These are phyloP conservation scores for Hordeum marinum DNA, from an alignment of 176 grass and related monocot genomes.

Conservation along the genomic window DNA sequence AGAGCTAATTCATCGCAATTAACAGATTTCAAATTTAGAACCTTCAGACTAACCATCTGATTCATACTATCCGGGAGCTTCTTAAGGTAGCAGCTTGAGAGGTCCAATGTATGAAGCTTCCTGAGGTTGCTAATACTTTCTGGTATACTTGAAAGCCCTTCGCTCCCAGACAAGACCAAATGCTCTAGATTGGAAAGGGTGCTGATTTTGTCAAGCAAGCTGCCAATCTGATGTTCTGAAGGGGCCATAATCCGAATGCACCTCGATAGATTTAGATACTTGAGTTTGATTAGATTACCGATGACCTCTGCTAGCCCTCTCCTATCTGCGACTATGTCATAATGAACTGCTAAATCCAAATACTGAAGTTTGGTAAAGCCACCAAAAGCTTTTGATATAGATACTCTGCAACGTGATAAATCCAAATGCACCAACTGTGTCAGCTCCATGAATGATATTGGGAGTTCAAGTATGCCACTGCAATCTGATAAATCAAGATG, in stretches of 20 bases:
- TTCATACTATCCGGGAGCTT: not conserved
- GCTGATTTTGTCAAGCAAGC: not conserved
- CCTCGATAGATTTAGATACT: not conserved
- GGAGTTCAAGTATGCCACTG: fast-evolving
- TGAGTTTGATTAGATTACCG: not conserved
- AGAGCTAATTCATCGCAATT: not conserved
- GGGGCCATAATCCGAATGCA: not conserved
- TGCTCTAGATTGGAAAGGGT: not conserved
- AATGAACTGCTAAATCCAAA: not conserved
- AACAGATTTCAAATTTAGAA: not conserved
- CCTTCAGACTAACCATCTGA: not conserved
- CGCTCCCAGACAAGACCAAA: not conserved
- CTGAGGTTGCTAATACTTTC: not conserved
- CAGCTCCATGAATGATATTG: not conserved
- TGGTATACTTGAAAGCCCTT: fast-evolving
- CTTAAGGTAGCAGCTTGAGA: not conserved
- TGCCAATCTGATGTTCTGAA: not conserved
- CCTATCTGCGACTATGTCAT: not conserved
- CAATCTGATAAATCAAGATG: slow-evolving; percentile 2
- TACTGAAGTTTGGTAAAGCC: not conserved
- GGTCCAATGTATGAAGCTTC: not conserved
- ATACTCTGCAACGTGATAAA: not conserved
- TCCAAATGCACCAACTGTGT: slow-evolving; percentile 6
- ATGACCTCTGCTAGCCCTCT: not conserved
- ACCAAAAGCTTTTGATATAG: not conserved